Conservation (phyloP, 2,329 filamentous ascomycete species). For the Emmonsia crescens region DNA sequence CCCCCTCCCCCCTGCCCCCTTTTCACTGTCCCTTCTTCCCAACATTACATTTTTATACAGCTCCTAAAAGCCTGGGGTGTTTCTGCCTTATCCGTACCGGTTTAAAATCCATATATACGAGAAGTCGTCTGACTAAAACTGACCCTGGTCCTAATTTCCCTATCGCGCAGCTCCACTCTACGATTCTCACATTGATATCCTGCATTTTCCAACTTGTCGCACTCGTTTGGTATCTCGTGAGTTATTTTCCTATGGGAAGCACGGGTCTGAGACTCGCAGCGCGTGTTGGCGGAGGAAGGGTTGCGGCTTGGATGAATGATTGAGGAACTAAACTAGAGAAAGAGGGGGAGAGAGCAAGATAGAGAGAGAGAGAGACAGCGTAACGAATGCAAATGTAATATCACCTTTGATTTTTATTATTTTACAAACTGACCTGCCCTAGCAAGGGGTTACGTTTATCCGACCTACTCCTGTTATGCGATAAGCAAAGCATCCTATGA, state of each 20-base stretch:
- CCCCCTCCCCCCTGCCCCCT: neutral
- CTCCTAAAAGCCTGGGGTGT: neutral
- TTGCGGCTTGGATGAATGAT: slow-evolving; percentile 78
- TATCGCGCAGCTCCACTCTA: slow-evolving; percentile 60
- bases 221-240: slow-evolving; percentile 85
- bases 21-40: neutral
- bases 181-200: slow-evolving; percentile 73
- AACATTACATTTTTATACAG: neutral
- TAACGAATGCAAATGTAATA: slow-evolving; percentile 1
- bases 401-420: neutral
- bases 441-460: neutral
- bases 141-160: slow-evolving; percentile 4
- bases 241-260: slow-evolving; percentile 96
- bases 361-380: neutral
- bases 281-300: slow-evolving; percentile 71
- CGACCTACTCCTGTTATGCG: neutral
- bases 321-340: slow-evolving; percentile 31
- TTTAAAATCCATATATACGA: neutral
- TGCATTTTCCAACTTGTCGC: slow-evolving; percentile 74
- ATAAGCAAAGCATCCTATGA: neutral
- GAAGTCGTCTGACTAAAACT: neutral
- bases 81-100: neutral
- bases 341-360: neutral
- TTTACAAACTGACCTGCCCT: neutral
- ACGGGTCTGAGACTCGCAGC: slow-evolving; percentile 78